Evolutionary conservation across 495 filamentous ascomycete genomes (phyloP).

Genomic region (Tuber magnatum): DNA sequence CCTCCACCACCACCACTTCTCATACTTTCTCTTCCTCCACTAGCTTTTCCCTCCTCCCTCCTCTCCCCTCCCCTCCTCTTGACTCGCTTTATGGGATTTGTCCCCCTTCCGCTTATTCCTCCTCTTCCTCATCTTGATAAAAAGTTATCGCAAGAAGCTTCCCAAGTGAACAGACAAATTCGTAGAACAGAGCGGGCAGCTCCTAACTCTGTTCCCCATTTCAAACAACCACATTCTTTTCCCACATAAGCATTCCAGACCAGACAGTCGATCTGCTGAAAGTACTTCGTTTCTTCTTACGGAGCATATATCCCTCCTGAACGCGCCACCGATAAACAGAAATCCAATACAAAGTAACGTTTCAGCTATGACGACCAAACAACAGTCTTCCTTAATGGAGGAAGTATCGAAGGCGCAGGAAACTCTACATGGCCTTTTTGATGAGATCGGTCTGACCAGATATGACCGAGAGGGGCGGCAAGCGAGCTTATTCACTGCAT

Average conservation of each 20-base stretch:
- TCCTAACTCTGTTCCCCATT: conserved; percentile 1
- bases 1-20: neutral
- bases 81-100: neutral
- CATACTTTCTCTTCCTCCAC: neutral
- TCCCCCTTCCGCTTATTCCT: neutral
- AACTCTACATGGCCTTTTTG: conserved; percentile 76
- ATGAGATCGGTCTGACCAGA: conserved; percentile 84
- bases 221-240: neutral
- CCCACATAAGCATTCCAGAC: neutral
- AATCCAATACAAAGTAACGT: neutral
- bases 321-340: neutral
- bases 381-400: conserved; percentile 22
- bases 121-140: neutral
- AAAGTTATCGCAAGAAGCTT: neutral
- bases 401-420: conserved; percentile 31
- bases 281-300: neutral
- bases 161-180: neutral
- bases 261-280: conserved; percentile 18
- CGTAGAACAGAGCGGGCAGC: neutral
- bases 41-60: neutral
- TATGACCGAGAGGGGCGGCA: conserved; percentile 87
- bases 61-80: neutral
- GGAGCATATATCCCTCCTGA: neutral
- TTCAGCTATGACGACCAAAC: conserved; percentile 7
- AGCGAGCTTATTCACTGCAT: conserved; percentile 56